Evolutionary conservation across 345 rosid genomes (phyloP).

Genomic region (Capsella bursapastoris): DNA sequence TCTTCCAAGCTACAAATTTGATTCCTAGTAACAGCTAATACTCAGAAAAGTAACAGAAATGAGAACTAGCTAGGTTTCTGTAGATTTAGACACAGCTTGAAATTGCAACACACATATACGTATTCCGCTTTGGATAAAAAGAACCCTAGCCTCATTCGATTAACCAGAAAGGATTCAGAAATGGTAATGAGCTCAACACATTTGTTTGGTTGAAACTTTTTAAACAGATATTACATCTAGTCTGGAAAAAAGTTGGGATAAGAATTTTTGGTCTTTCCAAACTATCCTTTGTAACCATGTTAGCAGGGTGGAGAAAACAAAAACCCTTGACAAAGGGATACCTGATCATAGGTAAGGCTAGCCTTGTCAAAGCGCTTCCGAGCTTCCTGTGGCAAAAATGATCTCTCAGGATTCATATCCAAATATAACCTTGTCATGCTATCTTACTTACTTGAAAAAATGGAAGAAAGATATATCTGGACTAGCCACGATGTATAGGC

Average conservation of each 20-base stretch:
- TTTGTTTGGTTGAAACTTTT: constrained; percentile 3
- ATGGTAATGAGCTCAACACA: background rate
- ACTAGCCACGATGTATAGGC: constrained; percentile 18
- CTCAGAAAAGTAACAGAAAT: constrained; percentile 10
- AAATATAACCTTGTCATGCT: constrained; percentile 24
- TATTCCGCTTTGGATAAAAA: background rate
- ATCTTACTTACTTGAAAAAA: background rate
- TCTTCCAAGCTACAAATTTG: constrained; percentile 20
- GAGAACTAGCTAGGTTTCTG: constrained; percentile 13
- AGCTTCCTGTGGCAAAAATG: constrained; percentile 76
- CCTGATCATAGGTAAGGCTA: constrained; percentile 94
- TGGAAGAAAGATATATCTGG: constrained; percentile 20
- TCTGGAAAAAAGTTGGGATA: constrained; percentile 10
- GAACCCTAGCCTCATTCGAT: background rate
- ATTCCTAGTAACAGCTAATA: background rate
- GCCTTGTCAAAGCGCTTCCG: constrained; percentile 97
- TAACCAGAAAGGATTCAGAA: constrained; percentile 3
- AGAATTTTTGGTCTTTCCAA: background rate
- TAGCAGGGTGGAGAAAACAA: constrained; percentile 8
- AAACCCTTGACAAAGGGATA: constrained; percentile 36
- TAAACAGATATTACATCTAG: background rate
- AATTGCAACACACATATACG: background rate
- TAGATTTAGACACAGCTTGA: constrained; percentile 11
- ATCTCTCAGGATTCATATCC: constrained; percentile 37
- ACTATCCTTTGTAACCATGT: constrained; percentile 12